Evolutionary conservation across 2,329 filamentous ascomycete genomes (phyloP).

Genomic region (Neofusicoccum cordaticola): DNA sequence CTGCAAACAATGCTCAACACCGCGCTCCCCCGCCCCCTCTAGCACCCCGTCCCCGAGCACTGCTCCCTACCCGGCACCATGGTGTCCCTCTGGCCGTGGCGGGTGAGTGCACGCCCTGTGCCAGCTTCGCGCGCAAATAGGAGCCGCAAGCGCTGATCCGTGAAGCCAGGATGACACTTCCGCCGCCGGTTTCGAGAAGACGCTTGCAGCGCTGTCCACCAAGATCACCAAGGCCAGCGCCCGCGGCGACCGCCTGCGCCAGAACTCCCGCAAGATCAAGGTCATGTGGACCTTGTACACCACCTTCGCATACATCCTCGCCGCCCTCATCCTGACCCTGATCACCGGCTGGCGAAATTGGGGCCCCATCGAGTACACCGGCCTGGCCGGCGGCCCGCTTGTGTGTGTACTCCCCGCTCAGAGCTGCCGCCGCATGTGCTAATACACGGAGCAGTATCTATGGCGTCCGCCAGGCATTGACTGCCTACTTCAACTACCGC

Average conservation of each 20-base stretch:
- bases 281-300: constrained; percentile 89
- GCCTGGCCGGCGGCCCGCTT: constrained; percentile 73
- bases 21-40: background rate
- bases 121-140: background rate
- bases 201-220: constrained; percentile 72
- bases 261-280: constrained; percentile 72
- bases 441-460: constrained; percentile 66
- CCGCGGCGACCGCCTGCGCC: constrained; percentile 69
- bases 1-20: constrained; percentile 11
- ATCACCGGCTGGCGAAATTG: constrained; percentile 83
- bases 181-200: constrained; percentile 89
- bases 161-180: constrained; percentile 68
- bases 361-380: constrained; percentile 72
- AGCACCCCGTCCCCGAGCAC: background rate
- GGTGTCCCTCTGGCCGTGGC: constrained; percentile 86
- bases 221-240: constrained; percentile 77
- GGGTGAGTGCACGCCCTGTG: constrained; percentile 49
- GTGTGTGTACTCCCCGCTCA: constrained; percentile 52
- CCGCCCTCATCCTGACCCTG: constrained; percentile 74
- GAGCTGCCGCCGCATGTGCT: constrained; percentile 16
- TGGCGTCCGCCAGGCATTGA: constrained; percentile 62
- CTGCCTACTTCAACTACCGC: constrained; percentile 76
- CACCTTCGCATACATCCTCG: constrained; percentile 84
- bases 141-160: constrained; percentile 15
- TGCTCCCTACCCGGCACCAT: constrained; percentile 45